phyloP scores from a whole-genome alignment of 305 asterid genomes.

The Solanum hybrid region DNA sequence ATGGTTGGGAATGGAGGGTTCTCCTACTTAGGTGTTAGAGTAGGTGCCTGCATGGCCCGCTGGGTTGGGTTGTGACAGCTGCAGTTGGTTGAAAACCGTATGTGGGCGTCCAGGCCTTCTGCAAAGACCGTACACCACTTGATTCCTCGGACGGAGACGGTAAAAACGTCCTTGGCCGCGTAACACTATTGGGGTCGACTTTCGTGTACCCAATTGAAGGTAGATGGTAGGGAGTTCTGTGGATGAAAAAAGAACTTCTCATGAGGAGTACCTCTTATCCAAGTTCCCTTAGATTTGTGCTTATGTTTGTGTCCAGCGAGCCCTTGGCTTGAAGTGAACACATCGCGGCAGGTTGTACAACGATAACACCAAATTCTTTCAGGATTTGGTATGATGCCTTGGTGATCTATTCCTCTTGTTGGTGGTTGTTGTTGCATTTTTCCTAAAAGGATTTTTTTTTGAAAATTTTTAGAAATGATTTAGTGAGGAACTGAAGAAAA shows the following conservation, averaged over 20 bases:
- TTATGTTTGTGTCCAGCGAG: background rate
- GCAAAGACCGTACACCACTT: background rate
- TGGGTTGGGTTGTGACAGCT: background rate
- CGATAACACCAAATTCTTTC: background rate
- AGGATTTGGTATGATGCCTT: background rate
- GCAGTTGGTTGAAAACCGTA: rapidly evolving
- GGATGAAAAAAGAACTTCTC: background rate
- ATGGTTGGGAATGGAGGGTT: background rate
- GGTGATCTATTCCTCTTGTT: background rate
- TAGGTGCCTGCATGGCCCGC: background rate
- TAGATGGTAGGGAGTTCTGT: background rate
- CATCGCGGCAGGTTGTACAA: background rate
- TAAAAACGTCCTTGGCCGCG: background rate
- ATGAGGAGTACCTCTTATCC: background rate
- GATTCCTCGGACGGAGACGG: background rate
- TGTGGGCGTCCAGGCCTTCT: background rate
- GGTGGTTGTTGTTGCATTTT: background rate
- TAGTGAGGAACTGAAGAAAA: background rate
- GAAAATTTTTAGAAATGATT: background rate
- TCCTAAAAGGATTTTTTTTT: background rate
- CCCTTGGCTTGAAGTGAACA: background rate
- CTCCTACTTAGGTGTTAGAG: background rate
- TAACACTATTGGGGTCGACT: background rate
- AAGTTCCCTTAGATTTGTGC: background rate
- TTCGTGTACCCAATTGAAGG: background rate